These are phyloP conservation scores for Morella rubra DNA, from an alignment of 306 rosid species.

Conservation along the genomic window DNA sequence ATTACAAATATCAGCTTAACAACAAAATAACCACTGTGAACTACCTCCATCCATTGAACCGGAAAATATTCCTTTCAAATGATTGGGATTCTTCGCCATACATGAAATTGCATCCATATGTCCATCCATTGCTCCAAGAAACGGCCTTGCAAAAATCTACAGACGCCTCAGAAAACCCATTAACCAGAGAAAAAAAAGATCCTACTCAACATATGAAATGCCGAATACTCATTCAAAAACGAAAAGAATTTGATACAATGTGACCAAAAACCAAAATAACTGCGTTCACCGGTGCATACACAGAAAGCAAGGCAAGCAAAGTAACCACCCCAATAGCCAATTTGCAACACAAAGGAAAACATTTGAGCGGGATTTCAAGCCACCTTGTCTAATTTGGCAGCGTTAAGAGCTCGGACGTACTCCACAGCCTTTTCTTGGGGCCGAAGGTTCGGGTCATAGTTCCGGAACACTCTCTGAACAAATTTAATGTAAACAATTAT, in stretches of 20 bases:
- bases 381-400: slow-evolving; percentile 90
- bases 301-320: neutral
- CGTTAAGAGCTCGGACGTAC: slow-evolving; percentile 85
- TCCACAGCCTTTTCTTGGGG: slow-evolving; percentile 88
- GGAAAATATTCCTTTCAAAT: slow-evolving; percentile 79
- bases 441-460: slow-evolving; percentile 79
- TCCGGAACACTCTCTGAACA: slow-evolving; percentile 75
- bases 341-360: neutral
- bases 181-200: neutral
- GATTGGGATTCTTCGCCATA: slow-evolving; percentile 84
- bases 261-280: neutral
- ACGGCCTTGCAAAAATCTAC: slow-evolving; percentile 92
- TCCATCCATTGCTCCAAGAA: slow-evolving; percentile 94
- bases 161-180: neutral
- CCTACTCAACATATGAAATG: neutral
- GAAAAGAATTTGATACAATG: neutral
- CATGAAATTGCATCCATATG: slow-evolving; percentile 81
- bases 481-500: neutral
- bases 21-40: slow-evolving; percentile 12
- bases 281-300: neutral
- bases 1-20: neutral
- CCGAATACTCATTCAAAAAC: neutral
- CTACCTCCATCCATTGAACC: slow-evolving; percentile 99
- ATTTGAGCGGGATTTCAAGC: neutral
- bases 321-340: neutral